phyloP scores from a whole-genome alignment of 2,329 filamentous ascomycete species.

The Piedraia hortae region DNA sequence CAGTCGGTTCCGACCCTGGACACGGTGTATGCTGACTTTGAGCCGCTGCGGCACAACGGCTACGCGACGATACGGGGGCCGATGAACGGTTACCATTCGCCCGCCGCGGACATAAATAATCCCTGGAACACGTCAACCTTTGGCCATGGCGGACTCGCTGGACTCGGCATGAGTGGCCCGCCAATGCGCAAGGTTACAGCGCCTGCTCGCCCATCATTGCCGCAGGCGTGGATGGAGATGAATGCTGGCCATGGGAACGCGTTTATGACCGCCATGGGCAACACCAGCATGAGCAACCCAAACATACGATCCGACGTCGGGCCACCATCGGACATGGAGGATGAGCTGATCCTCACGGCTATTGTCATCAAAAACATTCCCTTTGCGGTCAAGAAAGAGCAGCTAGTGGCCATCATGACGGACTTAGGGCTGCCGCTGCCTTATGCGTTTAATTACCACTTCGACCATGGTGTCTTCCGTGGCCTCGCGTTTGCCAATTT shows the following conservation, averaged over 20 bases:
- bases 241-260: slow-evolving; percentile 15
- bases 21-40: slow-evolving; percentile 41
- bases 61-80: slow-evolving; percentile 14
- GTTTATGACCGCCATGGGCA: too few relatives aligned
- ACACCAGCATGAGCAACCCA: slow-evolving; percentile 18
- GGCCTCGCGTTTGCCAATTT: slow-evolving; percentile 96
- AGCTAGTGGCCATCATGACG: slow-evolving; percentile 76
- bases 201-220: slow-evolving; percentile 32
- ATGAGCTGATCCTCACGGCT: slow-evolving; percentile 88
- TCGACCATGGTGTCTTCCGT: slow-evolving; percentile 74
- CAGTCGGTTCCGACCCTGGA: slow-evolving; percentile 51
- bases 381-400: slow-evolving; percentile 93
- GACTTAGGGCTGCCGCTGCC: slow-evolving; percentile 79
- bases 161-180: slow-evolving; percentile 43
- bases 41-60: slow-evolving; percentile 21
- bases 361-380: slow-evolving; percentile 99
- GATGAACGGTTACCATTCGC: slow-evolving; percentile 22
- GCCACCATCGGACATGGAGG: slow-evolving; percentile 29
- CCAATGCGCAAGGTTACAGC: slow-evolving; percentile 27
- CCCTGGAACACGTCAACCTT: slow-evolving; percentile 28
- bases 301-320: slow-evolving; percentile 11
- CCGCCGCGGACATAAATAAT: too few relatives aligned
- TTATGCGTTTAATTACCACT: slow-evolving; percentile 98
- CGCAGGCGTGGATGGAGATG: slow-evolving; percentile 28
- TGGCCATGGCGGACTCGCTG: slow-evolving; percentile 28